phyloP scores from a whole-genome alignment of 148 eudicot genomes.

The Arctostaphylos glauca region DNA sequence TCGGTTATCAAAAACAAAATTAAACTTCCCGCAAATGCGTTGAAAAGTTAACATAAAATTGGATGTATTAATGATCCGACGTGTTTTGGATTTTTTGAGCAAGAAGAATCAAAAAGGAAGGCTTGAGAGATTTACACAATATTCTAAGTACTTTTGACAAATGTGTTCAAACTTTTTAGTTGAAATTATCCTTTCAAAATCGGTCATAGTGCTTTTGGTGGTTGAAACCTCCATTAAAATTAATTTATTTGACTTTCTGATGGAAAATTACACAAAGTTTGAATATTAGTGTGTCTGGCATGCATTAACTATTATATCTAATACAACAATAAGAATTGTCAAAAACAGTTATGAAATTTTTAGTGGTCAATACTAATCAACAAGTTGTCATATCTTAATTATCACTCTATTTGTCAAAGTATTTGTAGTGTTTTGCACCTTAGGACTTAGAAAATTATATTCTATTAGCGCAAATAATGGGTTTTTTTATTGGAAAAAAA shows the following conservation, averaged over 20 bases:
- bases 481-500: no score
- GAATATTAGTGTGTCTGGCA: not conserved
- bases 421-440: no score
- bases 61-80: not conserved
- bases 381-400: not conserved
- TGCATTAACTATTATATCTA: not conserved
- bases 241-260: not conserved
- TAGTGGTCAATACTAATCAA: not conserved
- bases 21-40: not conserved
- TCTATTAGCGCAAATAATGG: no score
- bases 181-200: not conserved
- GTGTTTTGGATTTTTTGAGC: not conserved
- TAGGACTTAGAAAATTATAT: no score
- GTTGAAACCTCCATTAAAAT: not conserved
- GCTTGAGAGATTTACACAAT: not conserved
- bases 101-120: not conserved
- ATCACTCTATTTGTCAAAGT: not conserved
- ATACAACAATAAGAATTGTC: not conserved
- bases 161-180: not conserved
- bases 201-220: not conserved
- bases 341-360: not conserved
- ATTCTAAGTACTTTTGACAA: not conserved
- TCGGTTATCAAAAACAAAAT: no score
- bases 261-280: not conserved
- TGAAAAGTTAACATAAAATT: not conserved